Percentiles rank a stretch among this genome's conserved stretches.
Conservation (phyloP, 176 grass and related monocot species). For the Avena atlantica region DNA sequence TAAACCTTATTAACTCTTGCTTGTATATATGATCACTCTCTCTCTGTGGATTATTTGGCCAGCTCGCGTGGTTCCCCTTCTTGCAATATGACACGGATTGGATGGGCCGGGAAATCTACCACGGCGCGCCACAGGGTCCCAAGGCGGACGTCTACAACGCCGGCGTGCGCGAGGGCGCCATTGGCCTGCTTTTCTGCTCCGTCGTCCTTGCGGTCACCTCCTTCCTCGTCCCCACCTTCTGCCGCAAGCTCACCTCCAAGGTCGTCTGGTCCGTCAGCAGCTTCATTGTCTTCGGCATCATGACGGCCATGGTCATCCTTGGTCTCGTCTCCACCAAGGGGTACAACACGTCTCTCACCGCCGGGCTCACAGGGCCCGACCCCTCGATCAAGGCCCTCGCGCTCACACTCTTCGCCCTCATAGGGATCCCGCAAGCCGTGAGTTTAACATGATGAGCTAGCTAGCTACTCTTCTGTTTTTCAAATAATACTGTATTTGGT, state of each 20-base stretch:
- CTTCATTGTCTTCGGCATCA: constrained; percentile 32
- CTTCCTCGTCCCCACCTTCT: constrained; percentile 46
- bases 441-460: too few species aligned
- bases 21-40: too few species aligned
- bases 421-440: constrained; percentile 48
- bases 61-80: constrained; percentile 69
- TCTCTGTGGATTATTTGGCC: neutral
- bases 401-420: constrained; percentile 35
- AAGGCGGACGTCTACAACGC: constrained; percentile 29
- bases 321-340: constrained; percentile 47
- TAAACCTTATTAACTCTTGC: too few species aligned
- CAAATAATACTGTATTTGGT: too few species aligned
- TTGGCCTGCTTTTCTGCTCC: constrained; percentile 75
- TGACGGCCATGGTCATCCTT: constrained; percentile 30
- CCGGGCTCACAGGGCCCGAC: constrained; percentile 22
- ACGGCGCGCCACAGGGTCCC: constrained; percentile 37
- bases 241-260: constrained; percentile 50
- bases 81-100: constrained; percentile 84
- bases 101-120: constrained; percentile 61
- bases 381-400: constrained; percentile 7
- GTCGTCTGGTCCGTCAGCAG: constrained; percentile 57
- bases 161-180: constrained; percentile 51
- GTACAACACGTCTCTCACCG: constrained; percentile 9
- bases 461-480: too few species aligned
- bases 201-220: constrained; percentile 47